Evolutionary conservation across 306 rosid genomes (phyloP).

Genomic region (Quillaja saponaria): DNA sequence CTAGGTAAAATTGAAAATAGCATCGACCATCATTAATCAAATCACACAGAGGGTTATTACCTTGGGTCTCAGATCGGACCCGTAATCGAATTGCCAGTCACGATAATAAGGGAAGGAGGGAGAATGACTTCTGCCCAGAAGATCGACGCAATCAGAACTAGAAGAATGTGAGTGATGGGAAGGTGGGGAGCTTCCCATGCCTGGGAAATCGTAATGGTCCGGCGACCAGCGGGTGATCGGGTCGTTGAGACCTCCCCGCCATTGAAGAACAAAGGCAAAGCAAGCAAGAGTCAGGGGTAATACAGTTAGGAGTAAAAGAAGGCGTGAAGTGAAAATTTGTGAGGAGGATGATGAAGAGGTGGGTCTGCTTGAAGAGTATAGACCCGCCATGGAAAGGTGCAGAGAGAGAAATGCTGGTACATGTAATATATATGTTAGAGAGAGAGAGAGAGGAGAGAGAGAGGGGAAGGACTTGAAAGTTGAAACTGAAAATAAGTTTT

Average conservation of each 20-base stretch:
- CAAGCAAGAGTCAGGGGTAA: slow-evolving; percentile 72
- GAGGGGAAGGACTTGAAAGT: slow-evolving; percentile 1
- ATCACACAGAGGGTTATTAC: slow-evolving; percentile 22
- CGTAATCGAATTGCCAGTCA: slow-evolving; percentile 62
- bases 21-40: background rate
- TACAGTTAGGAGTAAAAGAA: slow-evolving; percentile 61
- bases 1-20: slow-evolving; percentile 6
- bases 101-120: slow-evolving; percentile 70
- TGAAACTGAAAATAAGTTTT: background rate
- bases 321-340: slow-evolving; percentile 47
- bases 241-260: slow-evolving; percentile 89
- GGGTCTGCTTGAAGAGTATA: slow-evolving; percentile 42
- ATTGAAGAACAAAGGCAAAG: slow-evolving; percentile 85
- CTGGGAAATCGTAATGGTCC: slow-evolving; percentile 65
- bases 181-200: slow-evolving; percentile 44
- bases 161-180: slow-evolving; percentile 39
- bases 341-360: slow-evolving; percentile 29
- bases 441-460: slow-evolving; percentile 3
- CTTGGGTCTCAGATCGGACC: slow-evolving; percentile 74
- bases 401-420: slow-evolving; percentile 20
- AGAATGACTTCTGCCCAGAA: slow-evolving; percentile 42
- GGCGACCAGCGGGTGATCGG: slow-evolving; percentile 78
- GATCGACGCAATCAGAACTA: slow-evolving; percentile 53
- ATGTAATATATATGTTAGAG: slow-evolving; percentile 11
- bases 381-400: slow-evolving; percentile 69